phyloP scores from a whole-genome alignment of 202 grass and related monocot species.

The Brachypodium distachyon region DNA sequence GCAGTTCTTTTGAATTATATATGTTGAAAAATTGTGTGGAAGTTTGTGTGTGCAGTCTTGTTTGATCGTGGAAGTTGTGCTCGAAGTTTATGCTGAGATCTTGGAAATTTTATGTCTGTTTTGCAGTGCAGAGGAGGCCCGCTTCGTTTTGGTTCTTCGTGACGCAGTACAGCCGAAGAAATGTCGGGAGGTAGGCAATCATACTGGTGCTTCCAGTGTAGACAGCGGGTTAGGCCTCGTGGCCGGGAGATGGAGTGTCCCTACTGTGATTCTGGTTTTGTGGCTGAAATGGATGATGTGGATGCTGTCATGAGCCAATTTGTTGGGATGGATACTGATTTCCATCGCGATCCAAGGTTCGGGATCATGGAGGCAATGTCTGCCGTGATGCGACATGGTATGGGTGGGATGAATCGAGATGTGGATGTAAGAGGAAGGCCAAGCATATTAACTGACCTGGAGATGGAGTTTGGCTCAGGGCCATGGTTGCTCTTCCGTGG shows the following conservation, averaged over 20 bases:
- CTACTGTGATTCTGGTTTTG: conserved; percentile 74
- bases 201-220: conserved; percentile 89
- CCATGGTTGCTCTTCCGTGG: conserved; percentile 85
- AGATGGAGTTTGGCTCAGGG: conserved; percentile 60
- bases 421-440: conserved; percentile 45
- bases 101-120: not conserved
- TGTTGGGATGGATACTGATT: conserved; percentile 49
- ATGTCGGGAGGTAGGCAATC: conserved; percentile 57
- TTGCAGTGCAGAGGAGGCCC: not conserved
- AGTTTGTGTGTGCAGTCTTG: not conserved
- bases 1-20: not conserved
- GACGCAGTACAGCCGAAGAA: not conserved
- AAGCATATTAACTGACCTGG: conserved; percentile 58
- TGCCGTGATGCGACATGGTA: conserved; percentile 57
- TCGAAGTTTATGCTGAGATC: not conserved
- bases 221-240: conserved; percentile 54
- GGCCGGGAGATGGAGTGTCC: conserved; percentile 67
- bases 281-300: conserved; percentile 52
- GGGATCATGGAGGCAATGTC: conserved; percentile 81
- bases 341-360: conserved; percentile 49
- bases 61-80: not conserved
- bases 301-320: conserved; percentile 65
- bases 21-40: not conserved
- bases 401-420: conserved; percentile 54
- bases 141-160: not conserved